Evolutionary conservation across 1,284 basidiomycete species (phyloP), one percentile per base, ranked within the genome.

Genomic region (Naganishia liquefaciens): DNA sequence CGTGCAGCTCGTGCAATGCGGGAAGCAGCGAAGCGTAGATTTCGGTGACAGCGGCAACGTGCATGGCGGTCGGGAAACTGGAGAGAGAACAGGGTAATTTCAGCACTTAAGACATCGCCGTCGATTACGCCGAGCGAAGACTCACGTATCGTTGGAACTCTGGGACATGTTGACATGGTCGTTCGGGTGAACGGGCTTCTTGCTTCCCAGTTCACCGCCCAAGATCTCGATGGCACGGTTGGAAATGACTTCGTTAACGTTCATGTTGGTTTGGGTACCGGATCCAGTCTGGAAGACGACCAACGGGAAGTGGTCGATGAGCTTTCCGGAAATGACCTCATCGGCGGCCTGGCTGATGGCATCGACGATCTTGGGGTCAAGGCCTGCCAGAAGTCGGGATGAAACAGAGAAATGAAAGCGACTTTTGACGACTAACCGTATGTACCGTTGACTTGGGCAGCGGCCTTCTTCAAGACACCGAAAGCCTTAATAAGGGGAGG

Each of bases 111-210:
- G 19, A 23, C 19, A 44, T 15, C 30, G 3, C n/a, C 51, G 3
- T 27, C 5, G 19, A 9, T 2, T 10, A 25, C 40, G 7, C 7
- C 13, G 33, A 37, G 33, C 33, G 33, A 37, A 1, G 27, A 75
- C 80, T 69, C 65, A 91, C 90, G 94, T 95, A 81, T 99, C 96
- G 77, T 99, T 99, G 76, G 93, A 96, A 72, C 91, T 95, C 81
- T 99, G 96, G 78, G 91, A 93, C 90, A 91, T 97, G 84, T 99
- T 99, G 75, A 98, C 95, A 81, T 99, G 96, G 79, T 99, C 96
- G 79, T 99, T 99, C 50, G 96, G 96, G 80, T 99, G 96, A 13
- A 99, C 94, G 30, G 96, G 96, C 76, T 86, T 93, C 84, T 99
- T 99, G 68, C 89, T 91, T 51, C 96, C 96, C 63, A 97, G 84